Evolutionary conservation across 2,329 filamentous ascomycete species (phyloP).

Genomic region (Dothiorella sarmentorum): DNA sequence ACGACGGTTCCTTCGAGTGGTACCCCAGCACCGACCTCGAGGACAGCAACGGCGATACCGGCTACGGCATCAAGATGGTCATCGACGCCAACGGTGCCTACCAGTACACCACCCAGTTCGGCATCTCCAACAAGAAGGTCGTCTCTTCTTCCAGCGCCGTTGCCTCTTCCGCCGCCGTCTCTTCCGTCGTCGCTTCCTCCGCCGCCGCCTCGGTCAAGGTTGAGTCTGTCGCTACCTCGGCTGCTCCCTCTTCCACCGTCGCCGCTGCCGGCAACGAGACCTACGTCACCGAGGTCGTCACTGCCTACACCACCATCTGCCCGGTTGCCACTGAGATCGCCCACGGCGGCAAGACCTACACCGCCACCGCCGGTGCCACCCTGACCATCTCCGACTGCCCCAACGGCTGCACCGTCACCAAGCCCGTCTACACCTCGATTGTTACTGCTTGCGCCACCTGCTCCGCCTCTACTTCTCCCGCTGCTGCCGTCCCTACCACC

Average conservation of each 20-base stretch:
- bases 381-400: conserved; percentile 26
- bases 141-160: conserved; percentile 4
- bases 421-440: conserved; percentile 22
- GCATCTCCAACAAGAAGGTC: conserved; percentile 46
- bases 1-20: conserved; percentile 56
- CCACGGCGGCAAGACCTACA: conserved; percentile 15
- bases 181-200: conserved; percentile 23
- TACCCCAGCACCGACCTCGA: conserved; percentile 49
- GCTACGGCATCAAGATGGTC: conserved; percentile 61
- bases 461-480: background rate
- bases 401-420: conserved; percentile 26
- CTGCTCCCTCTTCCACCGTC: conserved; percentile 16
- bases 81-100: conserved; percentile 58
- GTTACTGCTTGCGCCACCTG: conserved; percentile 18
- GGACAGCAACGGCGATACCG: conserved; percentile 41
- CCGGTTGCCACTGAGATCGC: conserved; percentile 20
- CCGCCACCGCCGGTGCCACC: conserved; percentile 15
- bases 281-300: conserved; percentile 32
- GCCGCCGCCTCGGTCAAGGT: conserved; percentile 21
- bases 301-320: conserved; percentile 33
- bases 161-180: conserved; percentile 23
- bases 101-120: conserved; percentile 62
- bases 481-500: background rate
- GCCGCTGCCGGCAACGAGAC: conserved; percentile 28
- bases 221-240: background rate